Evolutionary conservation across 2,329 filamentous ascomycete genomes (phyloP), one percentile per base, ranked within the genome.

Genomic region (Beauveria medogensis): DNA sequence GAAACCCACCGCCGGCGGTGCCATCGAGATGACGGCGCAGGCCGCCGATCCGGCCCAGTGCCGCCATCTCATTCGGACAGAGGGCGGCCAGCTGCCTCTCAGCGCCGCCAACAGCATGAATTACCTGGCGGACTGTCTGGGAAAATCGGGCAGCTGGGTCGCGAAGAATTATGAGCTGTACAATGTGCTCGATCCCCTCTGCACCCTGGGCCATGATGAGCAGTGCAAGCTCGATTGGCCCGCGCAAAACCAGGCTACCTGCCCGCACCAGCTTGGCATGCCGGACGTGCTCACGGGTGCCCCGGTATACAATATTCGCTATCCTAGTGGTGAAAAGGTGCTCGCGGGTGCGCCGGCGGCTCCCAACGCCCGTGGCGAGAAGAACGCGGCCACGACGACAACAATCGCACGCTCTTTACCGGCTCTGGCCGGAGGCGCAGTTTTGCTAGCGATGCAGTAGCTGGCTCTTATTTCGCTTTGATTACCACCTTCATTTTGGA

Each of bases 91-190:
- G 62, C 65, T 79, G 22, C 74, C 77, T 0, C 72, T 79, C 60
- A 75, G 76, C 67, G 80, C 80, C 0, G 68, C 78, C 61, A 82
- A 81, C 69, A 78, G 76, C 73, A 81, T 82, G 75, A 80, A 82
- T 67, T 83, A 75, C 59, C 68, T 82, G n/a, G 70, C 71, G 12
- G 75, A 71, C 64, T 82, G 80, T 63, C 70, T 80, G 43, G 66
- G 71, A 37, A 63, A 71, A 7, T 59, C 62, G 4, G 65, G 68
- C 60, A 78, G 73, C 64, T 83, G 78, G 78, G 78, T 82, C 12
- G 78, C 71, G 24, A 61, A 75, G 4, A 78, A 83, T 68, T 74
- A 78, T 66, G 72, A 74, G 1, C 68, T 81, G 16, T 81, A 76
- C 69, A 84, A 84, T 67, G 80, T 83, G 51, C 69, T 73, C 61